Evolutionary conservation across 139 green algal species (phyloP), one percentile per base, ranked within the genome.

Genomic region (Tetraselmis striata): DNA sequence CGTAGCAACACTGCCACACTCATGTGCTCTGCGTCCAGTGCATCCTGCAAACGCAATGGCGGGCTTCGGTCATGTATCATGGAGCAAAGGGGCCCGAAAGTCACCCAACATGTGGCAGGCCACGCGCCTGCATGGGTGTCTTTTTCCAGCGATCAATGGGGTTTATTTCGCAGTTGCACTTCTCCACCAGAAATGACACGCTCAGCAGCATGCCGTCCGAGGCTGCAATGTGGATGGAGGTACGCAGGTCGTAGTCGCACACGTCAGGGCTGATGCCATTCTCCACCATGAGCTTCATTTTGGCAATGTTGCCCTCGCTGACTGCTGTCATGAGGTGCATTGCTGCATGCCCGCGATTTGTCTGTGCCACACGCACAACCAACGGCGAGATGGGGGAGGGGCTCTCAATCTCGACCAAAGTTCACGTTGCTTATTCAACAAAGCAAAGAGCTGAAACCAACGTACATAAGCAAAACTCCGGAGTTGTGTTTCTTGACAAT

Each of bases 221-320:
- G 2, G 84, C 80, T 1, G 88, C 88, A 32, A 92, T 82, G 74
- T 92, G 88, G 27, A 92, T 74, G 77, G 88, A 67, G 23, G 87
- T 92, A 25, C 88, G 84, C 59, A 80, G 29, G 80, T 92, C 88
- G 75, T 92, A 92, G 82, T 92, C 87, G 27, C 59, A 79, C 1
- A 79, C 32, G 78, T 90, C 80, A 22, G 86, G 81, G 59, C 90
- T 82, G 31, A 88, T 81, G 1, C 86, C 86, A 58, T 90, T 83
- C 18, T 86, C 78, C 23, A 90, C 77, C 77, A 90, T 58, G 24
- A 76, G 28, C 2, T 76, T 81, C 74, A 86, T 30, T 67, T 83
- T 76, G 31, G 45, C 31, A 32, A 86, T 83, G 79, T 83, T 59
- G 31, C 83, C 79, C 28, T 80, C 79, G n/a, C 30, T 59, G 32